Percentiles rank a stretch among this genome's conserved stretches.
phyloP scores from a whole-genome alignment of 306 rosid genomes.

The Glycyrrhiza uralensis region DNA sequence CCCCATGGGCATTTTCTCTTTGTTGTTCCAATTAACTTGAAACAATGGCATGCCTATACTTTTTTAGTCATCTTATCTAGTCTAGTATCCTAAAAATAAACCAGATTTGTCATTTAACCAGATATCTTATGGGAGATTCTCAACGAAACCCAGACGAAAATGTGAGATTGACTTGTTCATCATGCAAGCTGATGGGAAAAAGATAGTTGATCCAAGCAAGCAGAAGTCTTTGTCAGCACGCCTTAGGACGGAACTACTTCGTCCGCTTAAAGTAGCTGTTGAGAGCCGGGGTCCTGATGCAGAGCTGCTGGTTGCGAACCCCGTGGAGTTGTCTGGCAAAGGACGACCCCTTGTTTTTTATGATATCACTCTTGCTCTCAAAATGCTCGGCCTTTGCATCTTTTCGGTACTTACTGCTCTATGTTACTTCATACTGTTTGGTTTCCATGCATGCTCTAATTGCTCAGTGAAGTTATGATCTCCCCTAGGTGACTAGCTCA shows the following conservation, averaged over 20 bases:
- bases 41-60: background rate
- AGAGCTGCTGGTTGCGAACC: constrained; percentile 87
- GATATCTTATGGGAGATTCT: constrained; percentile 92
- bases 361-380: constrained; percentile 88
- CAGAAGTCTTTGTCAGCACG: constrained; percentile 61
- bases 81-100: constrained; percentile 1
- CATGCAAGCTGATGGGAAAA: constrained; percentile 87
- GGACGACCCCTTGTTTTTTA: constrained; percentile 95
- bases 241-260: constrained; percentile 64
- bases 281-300: constrained; percentile 85
- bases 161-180: constrained; percentile 94
- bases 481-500: background rate
- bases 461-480: background rate
- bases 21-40: background rate
- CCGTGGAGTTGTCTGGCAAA: constrained; percentile 82
- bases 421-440: background rate
- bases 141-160: constrained; percentile 46
- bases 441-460: background rate
- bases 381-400: constrained; percentile 63
- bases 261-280: constrained; percentile 74
- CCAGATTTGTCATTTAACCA: constrained; percentile 36
- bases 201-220: constrained; percentile 79
- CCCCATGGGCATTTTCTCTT: background rate
- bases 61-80: background rate
- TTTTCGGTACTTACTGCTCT: constrained; percentile 65